phyloP scores from a whole-genome alignment of 345 rosid genomes.

The Theobroma cacao region DNA sequence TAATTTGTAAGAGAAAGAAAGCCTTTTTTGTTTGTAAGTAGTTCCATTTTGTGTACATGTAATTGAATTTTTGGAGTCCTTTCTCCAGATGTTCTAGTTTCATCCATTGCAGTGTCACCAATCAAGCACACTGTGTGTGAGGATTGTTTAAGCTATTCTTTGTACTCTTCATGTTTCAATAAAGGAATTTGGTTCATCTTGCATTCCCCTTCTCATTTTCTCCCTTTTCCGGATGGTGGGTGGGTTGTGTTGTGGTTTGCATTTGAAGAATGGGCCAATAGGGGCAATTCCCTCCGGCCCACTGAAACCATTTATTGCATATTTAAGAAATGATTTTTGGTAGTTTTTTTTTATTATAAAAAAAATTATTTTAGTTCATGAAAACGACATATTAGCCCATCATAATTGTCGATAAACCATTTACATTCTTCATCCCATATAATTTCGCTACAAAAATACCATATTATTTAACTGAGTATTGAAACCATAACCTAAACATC shows the following conservation, averaged over 20 bases:
- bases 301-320: too few species aligned
- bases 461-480: too few species aligned
- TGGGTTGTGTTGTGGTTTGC: too few species aligned
- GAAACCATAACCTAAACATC: too few species aligned
- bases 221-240: neutral
- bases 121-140: constrained; percentile 10
- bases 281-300: too few species aligned
- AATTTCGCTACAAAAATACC: too few species aligned
- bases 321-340: too few species aligned
- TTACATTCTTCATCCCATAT: too few species aligned
- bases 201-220: neutral
- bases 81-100: constrained; percentile 20
- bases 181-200: constrained; percentile 12
- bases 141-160: constrained; percentile 10
- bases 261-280: neutral
- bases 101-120: constrained; percentile 13
- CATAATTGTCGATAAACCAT: too few species aligned
- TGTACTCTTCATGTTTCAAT: constrained; percentile 25
- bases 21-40: constrained; percentile 29
- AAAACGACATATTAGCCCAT: too few species aligned
- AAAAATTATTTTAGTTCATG: too few species aligned
- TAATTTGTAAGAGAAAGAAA: constrained; percentile 45
- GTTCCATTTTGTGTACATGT: constrained; percentile 28
- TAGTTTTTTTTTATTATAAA: too few species aligned
- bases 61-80: constrained; percentile 37